Conservation (phyloP, 306 rosid genomes). For the Cucurbita ficifolia region DNA sequence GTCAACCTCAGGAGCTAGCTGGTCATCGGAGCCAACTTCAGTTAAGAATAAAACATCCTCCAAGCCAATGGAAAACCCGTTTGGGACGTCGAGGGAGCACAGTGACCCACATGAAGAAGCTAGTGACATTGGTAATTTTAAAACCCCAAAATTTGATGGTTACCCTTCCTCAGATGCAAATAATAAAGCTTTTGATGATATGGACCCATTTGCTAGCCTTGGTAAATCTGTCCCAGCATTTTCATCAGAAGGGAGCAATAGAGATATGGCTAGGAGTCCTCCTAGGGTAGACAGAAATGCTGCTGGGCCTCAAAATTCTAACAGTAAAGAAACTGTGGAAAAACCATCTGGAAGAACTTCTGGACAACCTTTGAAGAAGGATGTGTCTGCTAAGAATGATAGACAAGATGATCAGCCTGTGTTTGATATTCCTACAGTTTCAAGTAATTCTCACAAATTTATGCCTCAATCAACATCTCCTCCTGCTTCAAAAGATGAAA, state of each 20-base stretch:
- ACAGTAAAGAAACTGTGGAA: constrained; percentile 34
- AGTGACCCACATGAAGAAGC: constrained; percentile 64
- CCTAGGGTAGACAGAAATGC: constrained; percentile 30
- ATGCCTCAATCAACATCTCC: constrained; percentile 52
- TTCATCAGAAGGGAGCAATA: constrained; percentile 52
- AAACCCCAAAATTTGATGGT: constrained; percentile 34
- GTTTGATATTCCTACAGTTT: constrained; percentile 47
- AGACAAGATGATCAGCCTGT: constrained; percentile 40
- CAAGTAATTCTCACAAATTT: constrained; percentile 43
- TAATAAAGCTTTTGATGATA: constrained; percentile 41
- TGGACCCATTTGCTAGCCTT: constrained; percentile 82
- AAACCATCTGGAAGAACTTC: constrained; percentile 43
- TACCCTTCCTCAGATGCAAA: constrained; percentile 37
- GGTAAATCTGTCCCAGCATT: constrained; percentile 66
- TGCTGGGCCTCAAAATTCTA: constrained; percentile 21
- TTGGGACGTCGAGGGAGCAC: constrained; percentile 40
- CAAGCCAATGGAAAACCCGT: constrained; percentile 45
- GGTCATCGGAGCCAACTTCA: constrained; percentile 46
- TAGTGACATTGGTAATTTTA: constrained; percentile 47
- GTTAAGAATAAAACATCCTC: constrained; percentile 35
- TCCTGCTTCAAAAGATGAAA: constrained; percentile 34
- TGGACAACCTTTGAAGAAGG: constrained; percentile 43
- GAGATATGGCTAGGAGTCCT: constrained; percentile 39
- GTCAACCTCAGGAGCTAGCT: constrained; percentile 39
- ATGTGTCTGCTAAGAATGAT: constrained; percentile 30